Base-by-base conservation (phyloP, 1,139 yeast genomes). In the Chernovozyma sophiae-reginae region DNA sequence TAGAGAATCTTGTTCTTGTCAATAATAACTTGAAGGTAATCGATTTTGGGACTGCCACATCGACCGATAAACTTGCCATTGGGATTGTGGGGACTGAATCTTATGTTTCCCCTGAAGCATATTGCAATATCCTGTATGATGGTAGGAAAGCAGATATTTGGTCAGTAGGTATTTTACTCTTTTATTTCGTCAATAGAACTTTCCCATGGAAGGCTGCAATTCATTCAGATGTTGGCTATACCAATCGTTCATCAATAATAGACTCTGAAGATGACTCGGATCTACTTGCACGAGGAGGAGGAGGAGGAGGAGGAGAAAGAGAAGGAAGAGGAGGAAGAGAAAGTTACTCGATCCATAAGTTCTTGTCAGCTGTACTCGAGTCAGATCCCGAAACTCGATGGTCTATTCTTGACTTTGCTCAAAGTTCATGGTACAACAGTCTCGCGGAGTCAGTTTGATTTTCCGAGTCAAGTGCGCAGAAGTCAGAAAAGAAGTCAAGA, bases 21-120 rank as follows among this genome's bases (percentile, higher is more conserved):
- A n/a, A 33, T 33, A 1, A 38, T 46, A 31, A 37, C 3, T 45
- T 68, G 30, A 69, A 68, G 43, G 49, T 70, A 23, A 68, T 70
- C 22, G 77, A 70, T 43, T 66, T 68, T 45, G 64, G 60, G 12
- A 54, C 65, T 2, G 61, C 64, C 3, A 44, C 48, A 30, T 46
- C 45, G 30, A 30, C 37, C 2, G 43, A 43, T 10, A 46, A 43
- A 4, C 34, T 43, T 42, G 60, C 71, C 0, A 47, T 57, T 16
- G 81, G 81, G 0, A 45, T 74, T n/a, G 78, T 72, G 3, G 81
- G 81, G 0, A 68, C 79, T 2, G 62, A 58, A 20, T 46, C 52
- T 10, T 72, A 63, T 44, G 58, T 63, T 23, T 75, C 80, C 0
- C 81, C 81, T 0, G 81, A 76, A 48, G 62, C 71, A 15, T 60